phyloP scores from a whole-genome alignment of 257 asterid species.

The Fraxinus anomala region DNA sequence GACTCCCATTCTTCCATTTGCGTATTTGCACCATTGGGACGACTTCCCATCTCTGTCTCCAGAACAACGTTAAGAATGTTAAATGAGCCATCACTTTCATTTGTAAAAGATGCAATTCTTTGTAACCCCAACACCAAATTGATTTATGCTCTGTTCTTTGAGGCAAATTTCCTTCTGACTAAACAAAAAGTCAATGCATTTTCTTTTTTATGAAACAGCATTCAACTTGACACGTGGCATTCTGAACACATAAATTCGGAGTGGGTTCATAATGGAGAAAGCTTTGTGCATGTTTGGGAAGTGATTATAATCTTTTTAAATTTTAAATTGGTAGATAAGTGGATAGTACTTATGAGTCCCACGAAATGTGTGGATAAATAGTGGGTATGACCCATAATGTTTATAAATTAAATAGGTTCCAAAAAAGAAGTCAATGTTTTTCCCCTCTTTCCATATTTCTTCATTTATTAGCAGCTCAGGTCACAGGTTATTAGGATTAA shows the following conservation, averaged over 20 bases:
- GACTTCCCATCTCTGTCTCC: constrained; percentile 33
- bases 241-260: background rate
- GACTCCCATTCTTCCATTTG: constrained; percentile 74
- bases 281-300: background rate
- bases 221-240: background rate
- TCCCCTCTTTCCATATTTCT: background rate
- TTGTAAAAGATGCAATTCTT: background rate
- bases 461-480: background rate
- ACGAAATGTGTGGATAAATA: no score
- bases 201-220: background rate
- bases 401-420: no score
- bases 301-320: no score
- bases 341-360: no score
- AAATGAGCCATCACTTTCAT: background rate
- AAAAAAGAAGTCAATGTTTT: background rate
- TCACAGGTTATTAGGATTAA: background rate
- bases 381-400: no score
- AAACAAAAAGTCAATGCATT: background rate
- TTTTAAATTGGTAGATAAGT: no score
- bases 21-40: constrained; percentile 30
- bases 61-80: constrained; percentile 27
- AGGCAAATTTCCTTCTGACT: background rate
- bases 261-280: background rate
- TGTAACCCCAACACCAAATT: constrained; percentile 11
- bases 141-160: background rate